Evolutionary conservation across 768 basidiomycete species (phyloP).

Genomic region (Daedalea quercina): DNA sequence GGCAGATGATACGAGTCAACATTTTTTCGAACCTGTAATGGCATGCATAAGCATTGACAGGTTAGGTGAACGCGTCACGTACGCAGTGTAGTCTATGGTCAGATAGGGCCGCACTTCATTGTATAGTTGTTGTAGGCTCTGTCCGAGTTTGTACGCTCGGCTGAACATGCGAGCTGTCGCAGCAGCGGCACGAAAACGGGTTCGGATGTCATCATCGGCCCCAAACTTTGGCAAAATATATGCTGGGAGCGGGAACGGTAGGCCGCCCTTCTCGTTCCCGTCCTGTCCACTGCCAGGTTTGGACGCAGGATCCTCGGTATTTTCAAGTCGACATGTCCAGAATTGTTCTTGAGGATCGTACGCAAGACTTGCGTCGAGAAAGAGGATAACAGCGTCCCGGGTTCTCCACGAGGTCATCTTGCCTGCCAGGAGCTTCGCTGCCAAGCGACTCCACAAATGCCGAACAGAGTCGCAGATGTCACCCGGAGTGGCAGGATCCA

Average conservation of each 20-base stretch:
- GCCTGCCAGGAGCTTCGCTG: conserved; percentile 28
- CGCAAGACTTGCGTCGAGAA: conserved; percentile 59
- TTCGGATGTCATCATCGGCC: conserved; percentile 73
- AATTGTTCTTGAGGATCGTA: conserved; percentile 46
- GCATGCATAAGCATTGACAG: not conserved
- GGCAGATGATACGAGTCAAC: conserved; percentile 61
- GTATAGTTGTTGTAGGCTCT: conserved; percentile 37
- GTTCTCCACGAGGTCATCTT: conserved; percentile 57
- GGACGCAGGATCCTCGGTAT: conserved; percentile 4
- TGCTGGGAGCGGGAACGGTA: conserved; percentile 30
- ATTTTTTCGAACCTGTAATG: conserved; percentile 61
- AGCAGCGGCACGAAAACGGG: conserved; percentile 70
- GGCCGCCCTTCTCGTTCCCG: conserved; percentile 7
- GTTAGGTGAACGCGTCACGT: conserved; percentile 19
- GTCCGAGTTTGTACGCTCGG: conserved; percentile 31
- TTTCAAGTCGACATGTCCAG: conserved; percentile 31
- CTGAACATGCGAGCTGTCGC: conserved; percentile 55
- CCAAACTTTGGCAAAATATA: conserved; percentile 45
- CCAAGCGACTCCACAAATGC: conserved; percentile 49
- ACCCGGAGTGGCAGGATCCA: conserved; percentile 20
- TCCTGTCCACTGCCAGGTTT: not conserved
- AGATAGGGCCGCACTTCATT: conserved; percentile 37
- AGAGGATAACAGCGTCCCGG: conserved; percentile 55
- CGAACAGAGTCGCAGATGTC: conserved; percentile 37
- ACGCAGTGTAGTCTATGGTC: conserved; percentile 43